Evolutionary conservation across 495 filamentous ascomycete species (phyloP).

Genomic region (Aspergillus steynii): DNA sequence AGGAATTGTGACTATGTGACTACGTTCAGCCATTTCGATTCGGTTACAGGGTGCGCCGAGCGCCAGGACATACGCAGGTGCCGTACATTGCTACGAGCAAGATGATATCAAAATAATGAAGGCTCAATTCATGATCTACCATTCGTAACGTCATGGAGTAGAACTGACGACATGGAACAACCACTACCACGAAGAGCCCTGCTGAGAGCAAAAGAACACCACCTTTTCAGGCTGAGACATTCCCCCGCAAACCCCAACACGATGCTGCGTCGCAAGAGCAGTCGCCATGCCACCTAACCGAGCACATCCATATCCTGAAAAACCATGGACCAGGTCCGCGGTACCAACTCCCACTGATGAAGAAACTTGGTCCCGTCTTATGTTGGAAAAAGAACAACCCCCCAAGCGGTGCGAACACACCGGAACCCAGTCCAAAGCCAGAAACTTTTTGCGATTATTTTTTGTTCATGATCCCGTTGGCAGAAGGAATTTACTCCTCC

Average conservation of each 20-base stretch:
- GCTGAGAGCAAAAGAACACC: background rate
- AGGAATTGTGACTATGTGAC: background rate
- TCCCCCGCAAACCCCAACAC: background rate
- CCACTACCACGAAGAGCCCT: slow-evolving; percentile 2
- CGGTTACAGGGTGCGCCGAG: slow-evolving; percentile 6
- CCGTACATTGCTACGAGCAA: too few relatives aligned
- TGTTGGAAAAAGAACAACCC: background rate
- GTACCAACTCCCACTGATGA: background rate
- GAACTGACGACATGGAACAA: slow-evolving; percentile 14
- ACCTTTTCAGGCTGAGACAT: slow-evolving; percentile 21
- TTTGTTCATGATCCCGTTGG: background rate
- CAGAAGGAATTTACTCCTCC: slow-evolving; percentile 73
- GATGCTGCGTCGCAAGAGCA: background rate
- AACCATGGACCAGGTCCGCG: background rate
- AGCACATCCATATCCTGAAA: slow-evolving; percentile 13
- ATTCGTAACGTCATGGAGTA: slow-evolving; percentile 35
- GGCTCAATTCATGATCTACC: slow-evolving; percentile 29
- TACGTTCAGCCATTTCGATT: background rate
- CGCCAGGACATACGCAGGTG: too few relatives aligned
- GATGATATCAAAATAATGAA: slow-evolving; percentile 9
- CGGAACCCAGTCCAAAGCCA: background rate
- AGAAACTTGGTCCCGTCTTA: background rate
- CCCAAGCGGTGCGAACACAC: background rate
- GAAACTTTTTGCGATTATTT: slow-evolving; percentile 6
- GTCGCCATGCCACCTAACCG: slow-evolving; percentile 2